A percentile compares a stretch with the other conserved stretches of the same genome.
phyloP scores from a whole-genome alignment of 2,329 filamentous ascomycete species.

The Teratosphaeria epicoccoides region DNA sequence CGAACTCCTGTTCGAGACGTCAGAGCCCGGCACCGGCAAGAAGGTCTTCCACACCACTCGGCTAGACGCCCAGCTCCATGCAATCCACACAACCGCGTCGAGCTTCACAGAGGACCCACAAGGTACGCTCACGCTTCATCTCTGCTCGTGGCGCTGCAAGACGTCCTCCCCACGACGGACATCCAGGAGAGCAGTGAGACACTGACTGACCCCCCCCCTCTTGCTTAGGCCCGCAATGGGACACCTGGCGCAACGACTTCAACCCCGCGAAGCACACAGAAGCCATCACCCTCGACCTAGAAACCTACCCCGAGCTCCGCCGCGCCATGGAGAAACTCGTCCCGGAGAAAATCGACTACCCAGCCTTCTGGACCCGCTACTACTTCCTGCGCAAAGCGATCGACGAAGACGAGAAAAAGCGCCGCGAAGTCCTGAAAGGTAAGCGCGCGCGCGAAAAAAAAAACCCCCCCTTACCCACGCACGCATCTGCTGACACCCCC shows the following conservation, averaged over 20 bases:
- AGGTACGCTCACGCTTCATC: conserved; percentile 28
- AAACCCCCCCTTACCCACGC: neutral
- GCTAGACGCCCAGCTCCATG: conserved; percentile 91
- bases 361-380: conserved; percentile 85
- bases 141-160: too few relatives aligned
- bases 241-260: conserved; percentile 62
- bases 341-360: conserved; percentile 83
- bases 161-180: too few relatives aligned
- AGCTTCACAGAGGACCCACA: conserved; percentile 74
- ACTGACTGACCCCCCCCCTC: neutral
- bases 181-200: too few relatives aligned
- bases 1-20: conserved; percentile 81
- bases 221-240: conserved; percentile 52
- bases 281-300: conserved; percentile 68
- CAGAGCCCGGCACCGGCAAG: conserved; percentile 74
- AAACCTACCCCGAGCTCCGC: conserved; percentile 76
- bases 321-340: conserved; percentile 90
- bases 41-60: conserved; percentile 88
- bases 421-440: conserved; percentile 88
- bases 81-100: conserved; percentile 76
- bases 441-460: too few relatives aligned
- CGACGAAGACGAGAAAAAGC: conserved; percentile 80
- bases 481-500: neutral
- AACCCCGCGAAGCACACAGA: conserved; percentile 75
- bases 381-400: conserved; percentile 90